phyloP scores from a whole-genome alignment of 352 stramenopile genomes.

The Elongisporangium undulatum region DNA sequence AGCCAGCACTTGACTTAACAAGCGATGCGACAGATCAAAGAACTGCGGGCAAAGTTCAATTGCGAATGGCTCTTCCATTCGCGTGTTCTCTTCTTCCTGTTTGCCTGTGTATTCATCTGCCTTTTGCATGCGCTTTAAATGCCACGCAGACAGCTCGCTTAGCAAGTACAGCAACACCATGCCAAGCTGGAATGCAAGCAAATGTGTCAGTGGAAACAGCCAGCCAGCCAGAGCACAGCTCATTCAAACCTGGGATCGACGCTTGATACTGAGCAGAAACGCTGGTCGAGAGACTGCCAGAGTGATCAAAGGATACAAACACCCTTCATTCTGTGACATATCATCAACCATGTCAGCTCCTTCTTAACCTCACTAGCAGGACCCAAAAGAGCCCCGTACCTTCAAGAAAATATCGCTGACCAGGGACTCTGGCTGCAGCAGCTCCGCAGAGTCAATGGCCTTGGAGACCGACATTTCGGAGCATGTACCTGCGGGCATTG shows the following conservation, averaged over 20 bases:
- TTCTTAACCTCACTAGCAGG: not conserved
- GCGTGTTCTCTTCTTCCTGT: slow-evolving; percentile 61
- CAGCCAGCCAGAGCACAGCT: not conserved
- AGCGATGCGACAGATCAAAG: slow-evolving; percentile 62
- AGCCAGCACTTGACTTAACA: slow-evolving; percentile 53
- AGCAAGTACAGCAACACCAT: slow-evolving; percentile 70
- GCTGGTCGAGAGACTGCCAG: slow-evolving; percentile 9
- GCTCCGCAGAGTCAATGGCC: not conserved
- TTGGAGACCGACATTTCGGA: not conserved
- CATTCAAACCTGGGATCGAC: slow-evolving; percentile 62
- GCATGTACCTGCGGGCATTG: not conserved
- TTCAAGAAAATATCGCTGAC: not conserved
- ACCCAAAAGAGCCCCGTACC: not conserved
- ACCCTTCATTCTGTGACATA: not conserved
- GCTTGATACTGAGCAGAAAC: slow-evolving; percentile 45
- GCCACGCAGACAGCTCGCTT: slow-evolving; percentile 77
- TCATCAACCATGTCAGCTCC: not conserved
- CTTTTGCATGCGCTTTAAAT: slow-evolving; percentile 90
- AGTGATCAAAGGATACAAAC: not conserved
- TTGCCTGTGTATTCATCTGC: slow-evolving; percentile 64
- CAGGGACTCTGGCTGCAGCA: not conserved
- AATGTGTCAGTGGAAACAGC: not conserved
- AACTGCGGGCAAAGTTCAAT: slow-evolving; percentile 77
- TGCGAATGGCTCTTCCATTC: slow-evolving; percentile 79
- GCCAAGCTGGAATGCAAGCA: slow-evolving; percentile 37